Percentiles rank a stretch among this genome's conserved stretches.
Conservation (phyloP, 2,329 filamentous ascomycete species). For the Colletotrichum australisinense region DNA sequence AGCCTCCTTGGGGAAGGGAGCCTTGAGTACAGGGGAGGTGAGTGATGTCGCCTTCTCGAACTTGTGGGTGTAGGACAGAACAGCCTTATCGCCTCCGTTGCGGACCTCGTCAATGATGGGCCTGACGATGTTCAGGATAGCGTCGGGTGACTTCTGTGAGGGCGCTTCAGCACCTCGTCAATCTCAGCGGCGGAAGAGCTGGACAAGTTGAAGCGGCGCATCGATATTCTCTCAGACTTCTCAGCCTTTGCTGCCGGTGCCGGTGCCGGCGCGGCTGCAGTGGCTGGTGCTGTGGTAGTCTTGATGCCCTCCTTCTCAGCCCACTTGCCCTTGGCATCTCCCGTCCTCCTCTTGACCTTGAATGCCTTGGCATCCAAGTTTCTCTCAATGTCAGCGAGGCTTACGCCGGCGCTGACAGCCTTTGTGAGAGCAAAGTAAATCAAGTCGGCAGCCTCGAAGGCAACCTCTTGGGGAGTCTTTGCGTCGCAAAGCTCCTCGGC, state of each 20-base stretch:
- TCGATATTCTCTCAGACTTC: constrained; percentile 72
- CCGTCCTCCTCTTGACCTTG: constrained; percentile 93
- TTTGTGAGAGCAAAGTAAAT: constrained; percentile 96
- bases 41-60: constrained; percentile 96
- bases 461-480: constrained; percentile 82
- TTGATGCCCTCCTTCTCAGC: constrained; percentile 82
- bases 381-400: constrained; percentile 87
- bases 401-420: constrained; percentile 86
- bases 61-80: constrained; percentile 95
- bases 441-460: constrained; percentile 94
- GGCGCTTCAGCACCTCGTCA: constrained; percentile 81
- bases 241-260: constrained; percentile 54
- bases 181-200: constrained; percentile 74
- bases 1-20: constrained; percentile 85
- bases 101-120: constrained; percentile 93
- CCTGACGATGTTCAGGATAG: constrained; percentile 89
- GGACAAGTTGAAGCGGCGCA: constrained; percentile 81
- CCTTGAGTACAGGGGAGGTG: constrained; percentile 87
- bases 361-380: constrained; percentile 95
- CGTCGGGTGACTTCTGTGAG: constrained; percentile 96
- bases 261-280: constrained; percentile 41
- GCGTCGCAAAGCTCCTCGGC: constrained; percentile 95
- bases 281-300: constrained; percentile 44
- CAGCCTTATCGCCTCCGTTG: constrained; percentile 84
- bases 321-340: constrained; percentile 95